Percentiles rank a stretch among this genome's conserved stretches.
Conservation (phyloP, 345 rosid genomes). For the Noccaea caerulescens region DNA sequence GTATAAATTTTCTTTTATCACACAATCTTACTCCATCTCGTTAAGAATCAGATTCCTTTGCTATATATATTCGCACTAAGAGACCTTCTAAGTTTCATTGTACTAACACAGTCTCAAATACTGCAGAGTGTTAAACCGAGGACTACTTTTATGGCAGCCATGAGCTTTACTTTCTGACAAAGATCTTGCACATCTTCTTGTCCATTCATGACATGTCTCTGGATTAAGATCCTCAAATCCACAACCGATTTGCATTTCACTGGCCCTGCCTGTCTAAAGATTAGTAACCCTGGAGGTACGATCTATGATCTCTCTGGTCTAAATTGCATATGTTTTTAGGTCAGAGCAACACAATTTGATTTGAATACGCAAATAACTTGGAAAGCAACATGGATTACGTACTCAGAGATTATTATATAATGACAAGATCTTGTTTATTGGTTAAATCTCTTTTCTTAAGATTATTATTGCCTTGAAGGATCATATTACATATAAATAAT, state of each 20-base stretch:
- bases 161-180: too few species aligned
- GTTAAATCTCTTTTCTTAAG: conserved; percentile 8
- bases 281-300: conserved; percentile 57
- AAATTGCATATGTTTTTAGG: neutral
- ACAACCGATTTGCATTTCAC: conserved; percentile 54
- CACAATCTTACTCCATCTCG: too few species aligned
- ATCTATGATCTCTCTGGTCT: conserved; percentile 52
- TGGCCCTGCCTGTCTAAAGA: conserved; percentile 68
- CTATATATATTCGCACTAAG: too few species aligned
- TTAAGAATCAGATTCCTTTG: too few species aligned
- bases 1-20: too few species aligned
- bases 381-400: neutral
- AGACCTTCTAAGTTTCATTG: too few species aligned
- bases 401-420: neutral
- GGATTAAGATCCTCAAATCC: conserved; percentile 31
- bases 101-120: too few species aligned
- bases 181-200: too few species aligned
- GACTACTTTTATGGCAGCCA: too few species aligned
- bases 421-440: neutral
- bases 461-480: conserved; percentile 1
- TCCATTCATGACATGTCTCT: too few species aligned
- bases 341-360: conserved; percentile 4
- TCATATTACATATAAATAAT: conserved; percentile 25
- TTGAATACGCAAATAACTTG: neutral
- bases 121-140: too few species aligned